A percentile compares a stretch with the other conserved stretches of the same genome.
These are phyloP conservation scores for Colletotrichum sansevieriae DNA, from an alignment of 2,329 filamentous ascomycete species.

Conservation along the genomic window DNA sequence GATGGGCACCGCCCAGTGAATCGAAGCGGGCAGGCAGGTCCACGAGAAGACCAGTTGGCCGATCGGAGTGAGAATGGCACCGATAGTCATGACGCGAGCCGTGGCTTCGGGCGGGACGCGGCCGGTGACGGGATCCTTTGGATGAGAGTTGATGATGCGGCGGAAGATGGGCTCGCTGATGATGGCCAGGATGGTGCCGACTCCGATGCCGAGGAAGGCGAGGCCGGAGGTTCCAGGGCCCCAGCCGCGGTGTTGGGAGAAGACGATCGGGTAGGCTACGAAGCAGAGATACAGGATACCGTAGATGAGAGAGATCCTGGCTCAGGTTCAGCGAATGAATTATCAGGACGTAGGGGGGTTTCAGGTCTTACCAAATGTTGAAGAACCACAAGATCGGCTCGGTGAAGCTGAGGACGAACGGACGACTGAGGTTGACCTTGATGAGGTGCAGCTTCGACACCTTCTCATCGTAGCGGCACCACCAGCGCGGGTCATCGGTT, in stretches of 20 bases:
- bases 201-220: conserved; percentile 79
- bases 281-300: conserved; percentile 92
- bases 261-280: conserved; percentile 90
- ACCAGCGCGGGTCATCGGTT: conserved; percentile 78
- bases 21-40: conserved; percentile 82
- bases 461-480: conserved; percentile 84
- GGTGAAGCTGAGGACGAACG: conserved; percentile 80
- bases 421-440: conserved; percentile 81
- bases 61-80: conserved; percentile 78
- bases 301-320: conserved; percentile 84
- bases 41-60: conserved; percentile 91
- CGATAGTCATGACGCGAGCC: conserved; percentile 83
- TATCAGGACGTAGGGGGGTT: conserved; percentile 38
- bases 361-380: conserved; percentile 67
- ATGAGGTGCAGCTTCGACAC: conserved; percentile 74
- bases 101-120: conserved; percentile 83
- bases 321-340: no score
- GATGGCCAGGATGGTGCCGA: conserved; percentile 73
- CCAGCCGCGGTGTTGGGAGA: conserved; percentile 82
- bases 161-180: conserved; percentile 79
- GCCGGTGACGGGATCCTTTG: conserved; percentile 80
- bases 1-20: conserved; percentile 87
- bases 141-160: conserved; percentile 81
- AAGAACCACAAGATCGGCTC: conserved; percentile 86
- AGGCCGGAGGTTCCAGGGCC: conserved; percentile 78